A percentile compares a stretch with the other conserved stretches of the same genome.
phyloP scores from a whole-genome alignment of 2,329 filamentous ascomycete genomes.

The Colletotrichum caudatum region DNA sequence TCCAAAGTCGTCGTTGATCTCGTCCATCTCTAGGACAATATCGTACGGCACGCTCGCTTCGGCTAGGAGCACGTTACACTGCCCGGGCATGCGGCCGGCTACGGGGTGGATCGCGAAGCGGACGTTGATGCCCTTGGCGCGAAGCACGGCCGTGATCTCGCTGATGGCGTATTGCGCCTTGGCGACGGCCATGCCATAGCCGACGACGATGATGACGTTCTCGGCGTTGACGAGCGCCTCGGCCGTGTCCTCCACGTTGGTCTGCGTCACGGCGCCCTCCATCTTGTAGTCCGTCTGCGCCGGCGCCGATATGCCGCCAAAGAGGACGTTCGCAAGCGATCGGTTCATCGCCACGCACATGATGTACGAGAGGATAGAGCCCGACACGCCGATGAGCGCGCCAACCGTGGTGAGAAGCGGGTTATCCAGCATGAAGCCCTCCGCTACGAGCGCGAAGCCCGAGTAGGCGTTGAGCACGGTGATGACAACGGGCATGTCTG shows the following conservation, averaged over 20 bases:
- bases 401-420: slow-evolving; percentile 87
- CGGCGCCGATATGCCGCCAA: slow-evolving; percentile 79
- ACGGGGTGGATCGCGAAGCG: slow-evolving; percentile 93
- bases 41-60: slow-evolving; percentile 92
- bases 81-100: slow-evolving; percentile 91
- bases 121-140: slow-evolving; percentile 82
- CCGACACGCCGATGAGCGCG: slow-evolving; percentile 87
- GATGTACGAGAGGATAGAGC: slow-evolving; percentile 89
- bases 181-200: slow-evolving; percentile 94
- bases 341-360: slow-evolving; percentile 93
- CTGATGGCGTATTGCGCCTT: slow-evolving; percentile 93
- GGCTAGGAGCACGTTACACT: slow-evolving; percentile 90
- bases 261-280: slow-evolving; percentile 83
- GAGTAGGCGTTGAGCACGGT: slow-evolving; percentile 92
- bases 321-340: slow-evolving; percentile 88
- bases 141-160: slow-evolving; percentile 80
- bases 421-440: slow-evolving; percentile 93
- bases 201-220: slow-evolving; percentile 89
- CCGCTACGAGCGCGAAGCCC: slow-evolving; percentile 88
- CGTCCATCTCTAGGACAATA: slow-evolving; percentile 94
- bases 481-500: slow-evolving; percentile 93
- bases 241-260: slow-evolving; percentile 82
- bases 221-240: slow-evolving; percentile 82
- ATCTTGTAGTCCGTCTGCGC: slow-evolving; percentile 76
- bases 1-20: slow-evolving; percentile 92